phyloP scores from a whole-genome alignment of 352 stramenopile species.

The Bremia lactucae region DNA sequence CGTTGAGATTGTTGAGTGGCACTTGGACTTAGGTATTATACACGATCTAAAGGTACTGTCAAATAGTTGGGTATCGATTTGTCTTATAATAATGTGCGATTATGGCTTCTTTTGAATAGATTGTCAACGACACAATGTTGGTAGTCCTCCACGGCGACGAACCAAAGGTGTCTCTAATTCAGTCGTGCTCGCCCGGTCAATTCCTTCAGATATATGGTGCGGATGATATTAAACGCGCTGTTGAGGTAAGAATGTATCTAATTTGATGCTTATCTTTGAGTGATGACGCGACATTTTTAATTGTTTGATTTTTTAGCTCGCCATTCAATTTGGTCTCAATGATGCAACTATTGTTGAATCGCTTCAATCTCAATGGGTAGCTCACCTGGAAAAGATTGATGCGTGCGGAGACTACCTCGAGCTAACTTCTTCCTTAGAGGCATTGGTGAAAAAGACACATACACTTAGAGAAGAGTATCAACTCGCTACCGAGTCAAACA shows the following conservation, averaged over 20 bases:
- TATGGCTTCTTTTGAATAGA: slow-evolving; percentile 20
- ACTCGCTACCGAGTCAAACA: slow-evolving; percentile 21
- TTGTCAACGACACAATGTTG: slow-evolving; percentile 56
- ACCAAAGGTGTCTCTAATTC: slow-evolving; percentile 60
- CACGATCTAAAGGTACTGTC: slow-evolving; percentile 82
- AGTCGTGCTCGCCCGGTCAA: slow-evolving; percentile 58
- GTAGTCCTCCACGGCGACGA: slow-evolving; percentile 63
- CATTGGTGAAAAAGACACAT: slow-evolving; percentile 35
- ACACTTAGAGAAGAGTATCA: slow-evolving; percentile 40
- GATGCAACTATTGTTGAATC: slow-evolving; percentile 39
- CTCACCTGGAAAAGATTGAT: slow-evolving; percentile 15
- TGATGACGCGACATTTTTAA: slow-evolving; percentile 2
- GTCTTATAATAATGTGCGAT: too few relatives aligned
- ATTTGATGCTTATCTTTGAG: not conserved
- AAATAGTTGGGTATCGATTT: too few relatives aligned
- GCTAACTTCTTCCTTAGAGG: slow-evolving; percentile 36
- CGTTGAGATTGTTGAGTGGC: slow-evolving; percentile 82
- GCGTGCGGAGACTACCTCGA: slow-evolving; percentile 15
- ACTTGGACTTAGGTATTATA: slow-evolving; percentile 77
- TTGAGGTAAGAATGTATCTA: slow-evolving; percentile 35
- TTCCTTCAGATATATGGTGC: slow-evolving; percentile 64
- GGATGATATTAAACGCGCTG: slow-evolving; percentile 45
- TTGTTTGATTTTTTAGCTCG: slow-evolving; percentile 31
- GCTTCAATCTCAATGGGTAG: slow-evolving; percentile 44
- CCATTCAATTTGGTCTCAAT: slow-evolving; percentile 62